Conservation (phyloP, 768 basidiomycete genomes). For the Baorangia bicolor region DNA sequence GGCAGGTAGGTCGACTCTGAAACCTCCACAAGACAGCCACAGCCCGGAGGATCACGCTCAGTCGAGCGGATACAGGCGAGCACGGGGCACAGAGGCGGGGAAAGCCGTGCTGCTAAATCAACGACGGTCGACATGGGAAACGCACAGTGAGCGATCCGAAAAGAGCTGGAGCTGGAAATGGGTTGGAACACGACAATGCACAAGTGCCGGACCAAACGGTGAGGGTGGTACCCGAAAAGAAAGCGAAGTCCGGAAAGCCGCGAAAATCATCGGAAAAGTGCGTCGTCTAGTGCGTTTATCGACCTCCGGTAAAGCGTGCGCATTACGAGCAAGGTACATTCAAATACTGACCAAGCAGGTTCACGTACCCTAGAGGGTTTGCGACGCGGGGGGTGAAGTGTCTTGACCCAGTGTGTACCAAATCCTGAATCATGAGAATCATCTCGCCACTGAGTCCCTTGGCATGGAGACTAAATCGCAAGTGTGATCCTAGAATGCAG, state of each 20-base stretch:
- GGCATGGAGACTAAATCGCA: not conserved
- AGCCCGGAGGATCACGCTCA: not conserved
- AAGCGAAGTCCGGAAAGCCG: slow-evolving; percentile 4
- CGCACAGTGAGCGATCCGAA: not conserved
- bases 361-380: slow-evolving; percentile 2
- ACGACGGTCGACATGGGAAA: slow-evolving; percentile 1
- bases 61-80: not conserved
- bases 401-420: not conserved
- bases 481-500: slow-evolving; percentile 3
- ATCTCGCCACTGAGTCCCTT: not conserved
- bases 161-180: not conserved
- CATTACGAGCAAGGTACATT: not conserved
- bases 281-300: slow-evolving; percentile 1
- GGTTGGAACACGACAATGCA: slow-evolving; percentile 6
- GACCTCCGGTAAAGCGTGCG: not conserved
- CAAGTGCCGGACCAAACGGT: not conserved
- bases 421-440: not conserved
- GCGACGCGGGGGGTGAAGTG: not conserved
- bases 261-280: slow-evolving; percentile 2
- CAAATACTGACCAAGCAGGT: not conserved
- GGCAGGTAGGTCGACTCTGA: not conserved
- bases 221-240: not conserved
- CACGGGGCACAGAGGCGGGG: not conserved
- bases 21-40: not conserved
- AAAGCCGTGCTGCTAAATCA: slow-evolving; percentile 2